Evolutionary conservation across 176 grass and related monocot genomes (phyloP), one percentile per base, ranked within the genome.

Genomic region (Cenchrus purpureus): DNA sequence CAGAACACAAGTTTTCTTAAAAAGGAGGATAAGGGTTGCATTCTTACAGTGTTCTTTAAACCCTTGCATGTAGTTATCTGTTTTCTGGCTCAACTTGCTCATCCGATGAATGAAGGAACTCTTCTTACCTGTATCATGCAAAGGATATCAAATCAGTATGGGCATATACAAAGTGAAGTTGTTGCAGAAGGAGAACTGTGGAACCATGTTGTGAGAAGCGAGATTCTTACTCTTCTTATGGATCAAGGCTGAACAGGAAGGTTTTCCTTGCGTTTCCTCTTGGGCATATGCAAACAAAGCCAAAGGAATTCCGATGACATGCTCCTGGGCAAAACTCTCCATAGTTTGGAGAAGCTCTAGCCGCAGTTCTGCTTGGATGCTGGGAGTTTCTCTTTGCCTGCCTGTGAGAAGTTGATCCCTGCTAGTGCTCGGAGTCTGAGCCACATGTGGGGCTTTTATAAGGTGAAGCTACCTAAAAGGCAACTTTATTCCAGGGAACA

Each of bases 11-110:
- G 55, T 85, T 40, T 31, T 37, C 42, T 74, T 45, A 12, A 8
- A 68, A 40, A 79, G 42, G 4, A 69, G 67, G 3, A 55, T 28
- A 55, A 28, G 28, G 43, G 69, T 80, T n/a, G 22, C 44, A 72
- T 77, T 49, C 76, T 87, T 84, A 90, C 91, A 80, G 66, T 93
- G 91, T 65, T 90, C 85, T 81, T 87, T 87, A 84, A 90, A 84
- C 31, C 88, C 91, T 75, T 90, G 85, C 66, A 87, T 49, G 51
- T 90, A 93, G 16, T 28, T 87, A 16, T 87, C 77, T 85, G 80
- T 87, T 87, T 77, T 85, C 42, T 82, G 73, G 66, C 78, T 87
- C 67, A 92, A 76, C 52, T 82, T 87, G 91, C 44, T 85, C 77
- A 89, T 77, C 56, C 71, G 77, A 62, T 78, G 42, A 81, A 89